Base-by-base conservation (phyloP, 768 basidiomycete species). In the Tubosaeta sp. region DNA sequence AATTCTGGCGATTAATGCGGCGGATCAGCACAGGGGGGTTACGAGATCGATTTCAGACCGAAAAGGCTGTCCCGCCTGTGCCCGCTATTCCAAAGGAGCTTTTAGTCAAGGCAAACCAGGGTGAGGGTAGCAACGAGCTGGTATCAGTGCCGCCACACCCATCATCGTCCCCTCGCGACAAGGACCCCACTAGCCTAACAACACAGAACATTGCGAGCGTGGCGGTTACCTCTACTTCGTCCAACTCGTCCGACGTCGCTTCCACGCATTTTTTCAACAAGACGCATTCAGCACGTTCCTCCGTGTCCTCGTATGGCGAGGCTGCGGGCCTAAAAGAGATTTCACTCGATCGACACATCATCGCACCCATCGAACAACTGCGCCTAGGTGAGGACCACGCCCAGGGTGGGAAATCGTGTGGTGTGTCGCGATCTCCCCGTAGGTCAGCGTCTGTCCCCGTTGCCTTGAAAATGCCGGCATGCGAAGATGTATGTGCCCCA, bases 1-100 rank as follows among this genome's bases (percentile, higher is more conserved):
- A 73, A 58, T 64, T 87, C 2, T 87, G 84, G 84, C 83, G 76
- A 65, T 61, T 89, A 45, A 75, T 88, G 74, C 87, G 85, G 64
- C 75, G 83, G 35, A 79, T 89, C 53, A 86, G 84, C 53, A 76
- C 80, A 0, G 81, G 83, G 8, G 81, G 75, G 9, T 65, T 87
- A 38, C 76, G 82, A 49, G 86, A 87, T 16, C 80, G 75, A 57
- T 61, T 54, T 34, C 51, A 49, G 25, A 47, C 51, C 12, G 56
- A 58, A 24, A 56, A 60, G 11, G 50, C 54, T 1, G 73, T 76
- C 11, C 83, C 82, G 0, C 84, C 84, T 16, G 80, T 86, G 0
- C 84, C 84, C 34, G 73, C 78, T 8, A 69, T 86, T 3, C 83
- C 84, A 2, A 74, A 76, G 53, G 71, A 76, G 19, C 57, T 71